phyloP scores from a whole-genome alignment of 2,329 filamentous ascomycete genomes.

The Westerdykella ornata region DNA sequence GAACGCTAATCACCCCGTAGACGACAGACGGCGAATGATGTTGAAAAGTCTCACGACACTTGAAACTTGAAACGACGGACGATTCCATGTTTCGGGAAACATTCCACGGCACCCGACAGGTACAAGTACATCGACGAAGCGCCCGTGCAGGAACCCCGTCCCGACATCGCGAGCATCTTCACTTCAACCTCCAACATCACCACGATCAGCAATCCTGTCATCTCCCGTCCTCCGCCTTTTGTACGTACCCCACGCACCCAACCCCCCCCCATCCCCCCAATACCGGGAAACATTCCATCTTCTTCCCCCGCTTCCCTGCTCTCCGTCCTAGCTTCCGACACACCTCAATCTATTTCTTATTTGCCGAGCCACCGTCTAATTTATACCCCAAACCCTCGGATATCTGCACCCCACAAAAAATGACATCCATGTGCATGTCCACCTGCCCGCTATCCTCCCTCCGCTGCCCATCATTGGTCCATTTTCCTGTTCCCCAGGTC shows the following conservation, averaged over 20 bases:
- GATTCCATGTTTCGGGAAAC: too few species aligned
- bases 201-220: neutral
- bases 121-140: too few species aligned
- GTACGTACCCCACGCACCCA: neutral
- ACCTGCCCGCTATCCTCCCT: neutral
- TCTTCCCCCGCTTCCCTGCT: neutral
- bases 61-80: too few species aligned
- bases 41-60: too few species aligned
- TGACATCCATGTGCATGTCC: conserved; percentile 3
- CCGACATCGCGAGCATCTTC: too few species aligned
- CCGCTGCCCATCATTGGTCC: conserved; percentile 1
- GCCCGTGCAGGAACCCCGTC: too few species aligned
- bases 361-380: conserved; percentile 27
- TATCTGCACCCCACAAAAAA: conserved; percentile 7
- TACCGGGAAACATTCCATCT: neutral
- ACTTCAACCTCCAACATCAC: too few species aligned
- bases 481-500: neutral
- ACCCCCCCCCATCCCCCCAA: neutral
- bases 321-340: neutral
- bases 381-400: conserved; percentile 7
- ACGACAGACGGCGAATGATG: too few species aligned
- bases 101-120: too few species aligned
- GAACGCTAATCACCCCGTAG: too few species aligned
- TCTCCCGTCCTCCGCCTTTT: neutral
- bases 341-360: conserved; percentile 7